These are phyloP conservation scores for Populus tomentosa DNA, from an alignment of 441 rosid species.

Conservation along the genomic window DNA sequence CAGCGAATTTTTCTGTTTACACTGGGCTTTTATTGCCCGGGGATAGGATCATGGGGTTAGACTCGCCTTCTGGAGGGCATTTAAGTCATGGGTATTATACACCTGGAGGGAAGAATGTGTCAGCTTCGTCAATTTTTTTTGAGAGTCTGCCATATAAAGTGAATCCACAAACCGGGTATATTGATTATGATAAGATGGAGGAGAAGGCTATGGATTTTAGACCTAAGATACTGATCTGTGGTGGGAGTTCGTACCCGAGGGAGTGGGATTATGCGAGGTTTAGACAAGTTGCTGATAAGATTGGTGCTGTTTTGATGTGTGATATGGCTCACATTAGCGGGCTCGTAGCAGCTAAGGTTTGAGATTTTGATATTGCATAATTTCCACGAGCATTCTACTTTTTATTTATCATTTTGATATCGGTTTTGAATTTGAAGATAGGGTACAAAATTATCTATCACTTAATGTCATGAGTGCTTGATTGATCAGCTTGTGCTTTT, in stretches of 20 bases:
- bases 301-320: conserved; percentile 69
- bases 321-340: conserved; percentile 99
- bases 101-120: conserved; percentile 85
- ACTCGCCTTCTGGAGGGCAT: conserved; percentile 93
- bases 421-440: conserved; percentile 3
- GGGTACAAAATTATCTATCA: not conserved
- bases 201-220: conserved; percentile 48
- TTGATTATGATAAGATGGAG: conserved; percentile 86
- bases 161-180: conserved; percentile 72
- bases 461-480: not conserved
- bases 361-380: conserved; percentile 11
- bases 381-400: not conserved
- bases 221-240: too few relatives aligned
- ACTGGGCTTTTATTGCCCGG: conserved; percentile 77
- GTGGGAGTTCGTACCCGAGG: too few relatives aligned
- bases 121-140: conserved; percentile 82
- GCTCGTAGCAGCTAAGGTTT: conserved; percentile 91
- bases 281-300: too few relatives aligned
- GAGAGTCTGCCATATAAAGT: conserved; percentile 88
- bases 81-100: conserved; percentile 83
- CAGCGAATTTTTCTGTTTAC: conserved; percentile 87
- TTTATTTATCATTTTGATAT: not conserved
- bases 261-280: too few relatives aligned
- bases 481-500: not conserved
- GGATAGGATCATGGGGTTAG: conserved; percentile 95